phyloP scores from a whole-genome alignment of 805 yeast genomes.

The Pichia membranifaciens region DNA sequence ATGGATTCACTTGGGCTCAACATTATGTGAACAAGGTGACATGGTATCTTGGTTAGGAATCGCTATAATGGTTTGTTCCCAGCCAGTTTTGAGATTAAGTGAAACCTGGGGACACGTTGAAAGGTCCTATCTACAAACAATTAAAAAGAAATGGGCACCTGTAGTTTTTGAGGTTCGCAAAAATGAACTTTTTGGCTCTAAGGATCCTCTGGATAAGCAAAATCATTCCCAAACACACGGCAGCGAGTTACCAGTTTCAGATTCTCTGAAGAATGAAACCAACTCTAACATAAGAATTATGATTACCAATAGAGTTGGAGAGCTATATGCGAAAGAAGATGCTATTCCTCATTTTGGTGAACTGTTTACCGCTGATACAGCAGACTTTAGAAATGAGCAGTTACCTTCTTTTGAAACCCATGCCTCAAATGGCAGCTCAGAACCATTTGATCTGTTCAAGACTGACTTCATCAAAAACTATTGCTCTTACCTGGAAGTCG shows the following conservation, averaged over 20 bases:
- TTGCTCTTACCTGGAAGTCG: constrained; percentile 59
- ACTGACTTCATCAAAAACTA: constrained; percentile 40
- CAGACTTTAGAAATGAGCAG: not conserved
- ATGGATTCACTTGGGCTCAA: constrained; percentile 83
- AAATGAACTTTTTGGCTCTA: constrained; percentile 17
- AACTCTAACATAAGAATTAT: constrained; percentile 44
- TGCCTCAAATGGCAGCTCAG: not conserved
- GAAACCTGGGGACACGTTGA: constrained; percentile 73
- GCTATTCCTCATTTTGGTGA: constrained; percentile 93
- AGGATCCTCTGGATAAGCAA: constrained; percentile 32
- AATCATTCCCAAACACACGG: not conserved
- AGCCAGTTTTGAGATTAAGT: constrained; percentile 69
- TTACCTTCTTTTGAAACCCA: constrained; percentile 20
- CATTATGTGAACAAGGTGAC: constrained; percentile 75
- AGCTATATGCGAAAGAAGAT: constrained; percentile 62
- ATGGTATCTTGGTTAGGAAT: constrained; percentile 94
- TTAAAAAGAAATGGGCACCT: constrained; percentile 85
- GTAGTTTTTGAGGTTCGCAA: constrained; percentile 85
- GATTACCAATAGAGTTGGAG: constrained; percentile 85
- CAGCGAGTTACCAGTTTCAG: not conserved
- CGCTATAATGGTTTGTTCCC: constrained; percentile 74
- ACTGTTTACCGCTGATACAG: constrained; percentile 41
- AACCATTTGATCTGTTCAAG: constrained; percentile 2
- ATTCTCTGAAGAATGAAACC: not conserved
- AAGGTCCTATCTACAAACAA: constrained; percentile 48